phyloP scores from a whole-genome alignment of 495 filamentous ascomycete genomes.

The Saxophila tyrrhenica region DNA sequence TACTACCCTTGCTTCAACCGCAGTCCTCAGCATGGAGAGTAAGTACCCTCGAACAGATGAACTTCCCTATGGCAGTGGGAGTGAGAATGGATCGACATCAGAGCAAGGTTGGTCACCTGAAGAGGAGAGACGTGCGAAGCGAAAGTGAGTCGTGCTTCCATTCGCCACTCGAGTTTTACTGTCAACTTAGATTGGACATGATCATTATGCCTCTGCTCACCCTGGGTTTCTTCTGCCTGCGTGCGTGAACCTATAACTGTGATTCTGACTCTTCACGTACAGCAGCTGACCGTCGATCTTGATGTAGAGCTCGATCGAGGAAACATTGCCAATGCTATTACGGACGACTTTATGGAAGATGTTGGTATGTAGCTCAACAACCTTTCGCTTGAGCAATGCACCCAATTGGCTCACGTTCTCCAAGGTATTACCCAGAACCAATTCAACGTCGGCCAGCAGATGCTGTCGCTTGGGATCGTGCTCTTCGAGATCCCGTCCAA shows the following conservation, averaged over 20 bases:
- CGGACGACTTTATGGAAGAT: constrained; percentile 12
- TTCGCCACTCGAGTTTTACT: background rate
- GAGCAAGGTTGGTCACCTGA: constrained; percentile 1
- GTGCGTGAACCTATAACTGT: background rate
- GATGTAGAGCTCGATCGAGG: constrained; percentile 9
- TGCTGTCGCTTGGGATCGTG: constrained; percentile 46
- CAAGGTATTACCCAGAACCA: constrained; percentile 46
- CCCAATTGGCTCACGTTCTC: too few species aligned
- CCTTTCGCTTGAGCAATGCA: too few species aligned
- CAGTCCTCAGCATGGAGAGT: too few species aligned
- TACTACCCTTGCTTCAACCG: too few species aligned
- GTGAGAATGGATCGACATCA: background rate
- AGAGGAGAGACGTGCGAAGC: background rate
- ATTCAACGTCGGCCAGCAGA: constrained; percentile 46
- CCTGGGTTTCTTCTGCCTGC: constrained; percentile 13
- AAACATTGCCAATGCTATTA: constrained; percentile 16
- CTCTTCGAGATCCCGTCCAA: constrained; percentile 32
- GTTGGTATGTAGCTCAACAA: too few species aligned
- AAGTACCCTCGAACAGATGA: background rate
- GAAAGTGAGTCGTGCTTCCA: constrained; percentile 2
- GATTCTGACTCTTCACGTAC: background rate
- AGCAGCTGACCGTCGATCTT: background rate
- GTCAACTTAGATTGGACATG: constrained; percentile 3
- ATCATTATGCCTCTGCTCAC: constrained; percentile 18
- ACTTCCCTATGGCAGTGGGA: background rate